Evolutionary conservation across 208 protist species (phyloP), one percentile per base, ranked within the genome.

Genomic region (Acanthamoeba sp.): DNA sequence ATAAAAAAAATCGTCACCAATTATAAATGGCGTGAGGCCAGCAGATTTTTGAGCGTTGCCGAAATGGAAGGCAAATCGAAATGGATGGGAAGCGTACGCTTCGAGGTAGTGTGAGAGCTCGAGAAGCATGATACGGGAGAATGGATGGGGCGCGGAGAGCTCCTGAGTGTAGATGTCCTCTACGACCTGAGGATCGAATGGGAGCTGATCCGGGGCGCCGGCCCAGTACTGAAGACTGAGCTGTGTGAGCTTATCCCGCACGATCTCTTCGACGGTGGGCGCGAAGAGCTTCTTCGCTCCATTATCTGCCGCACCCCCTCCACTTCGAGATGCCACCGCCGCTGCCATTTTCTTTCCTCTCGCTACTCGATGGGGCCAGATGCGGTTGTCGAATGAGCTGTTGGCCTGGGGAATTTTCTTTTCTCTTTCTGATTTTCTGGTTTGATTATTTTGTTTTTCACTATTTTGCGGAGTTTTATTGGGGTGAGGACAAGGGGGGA

Each of bases 71-170:
- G 55, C 90, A 36, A 38, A 55, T 7, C 7, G 12, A 5, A 52
- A 45, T 29, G 36, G 36, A 27, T 32, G 45, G 27, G 62, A 48
- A 5, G 22, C 27, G 24, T 78, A 94, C 92, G 62, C 64, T 82
- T 96, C 94, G 3, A 95, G 38, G 29, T 96, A 96, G 50, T 95
- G 93, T 14, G 52, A 64, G 16, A 95, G 55, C 20, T 96, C 95
- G 6, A 96, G 34, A 40, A 95, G n/a, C 2, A 91, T 29, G 48
- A 95, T 93, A 50, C 38, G 91, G 10, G 62, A 48, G 50, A 29
- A 78, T n/a, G 34, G 14, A 2, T 55, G 12, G 24, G 24, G 45
- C 3, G 38, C 22, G 0, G 1, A 0, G 14, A 38, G 92, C 38
- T 94, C 78, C 24, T 84, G 40, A n/a, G 18, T 7, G 82, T 95